Evolutionary conservation across 108 stramenopile species (phyloP).

Genomic region (Cyclotella kingstonii): DNA sequence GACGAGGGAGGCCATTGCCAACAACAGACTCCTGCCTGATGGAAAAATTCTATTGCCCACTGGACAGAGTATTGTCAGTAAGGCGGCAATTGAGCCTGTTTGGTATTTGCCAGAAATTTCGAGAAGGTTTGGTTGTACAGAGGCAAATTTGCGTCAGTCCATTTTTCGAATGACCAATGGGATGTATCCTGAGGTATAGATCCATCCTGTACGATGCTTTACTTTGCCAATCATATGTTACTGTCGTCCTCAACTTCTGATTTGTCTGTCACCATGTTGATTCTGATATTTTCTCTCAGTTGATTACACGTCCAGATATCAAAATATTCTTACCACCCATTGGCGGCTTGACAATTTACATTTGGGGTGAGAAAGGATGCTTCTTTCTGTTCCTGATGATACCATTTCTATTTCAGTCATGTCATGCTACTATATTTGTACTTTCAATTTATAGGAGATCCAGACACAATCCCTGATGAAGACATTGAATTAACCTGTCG

Average conservation of each 20-base stretch:
- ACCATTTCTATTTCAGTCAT: neutral
- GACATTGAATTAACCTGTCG: conserved; percentile 94
- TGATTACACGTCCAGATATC: conserved; percentile 95
- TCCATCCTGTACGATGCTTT: too few relatives aligned
- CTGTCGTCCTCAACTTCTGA: too few relatives aligned
- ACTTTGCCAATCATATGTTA: too few relatives aligned
- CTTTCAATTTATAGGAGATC: conserved; percentile 50
- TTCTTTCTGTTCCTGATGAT: too few relatives aligned
- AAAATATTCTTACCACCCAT: conserved; percentile 99
- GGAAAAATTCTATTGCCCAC: conserved; percentile 85
- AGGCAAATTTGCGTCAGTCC: conserved; percentile 84
- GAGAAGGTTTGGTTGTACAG: conserved; percentile 93
- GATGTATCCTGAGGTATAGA: conserved; percentile 98
- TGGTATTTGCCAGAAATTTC: conserved; percentile 99
- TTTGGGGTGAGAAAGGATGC: conserved; percentile 92
- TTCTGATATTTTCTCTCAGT: conserved; percentile 11
- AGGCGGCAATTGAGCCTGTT: conserved; percentile 98
- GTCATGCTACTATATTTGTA: neutral
- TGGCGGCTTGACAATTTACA: conserved; percentile 98
- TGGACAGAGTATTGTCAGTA: conserved; percentile 93
- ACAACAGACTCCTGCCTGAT: conserved; percentile 89
- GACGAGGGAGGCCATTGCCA: conserved; percentile 85
- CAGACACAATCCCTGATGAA: conserved; percentile 95
- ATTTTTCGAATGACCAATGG: conserved; percentile 98
- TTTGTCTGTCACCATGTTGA: neutral